Evolutionary conservation across 768 basidiomycete genomes (phyloP), one percentile per base, ranked within the genome.

Genomic region (Panellus pusillus): DNA sequence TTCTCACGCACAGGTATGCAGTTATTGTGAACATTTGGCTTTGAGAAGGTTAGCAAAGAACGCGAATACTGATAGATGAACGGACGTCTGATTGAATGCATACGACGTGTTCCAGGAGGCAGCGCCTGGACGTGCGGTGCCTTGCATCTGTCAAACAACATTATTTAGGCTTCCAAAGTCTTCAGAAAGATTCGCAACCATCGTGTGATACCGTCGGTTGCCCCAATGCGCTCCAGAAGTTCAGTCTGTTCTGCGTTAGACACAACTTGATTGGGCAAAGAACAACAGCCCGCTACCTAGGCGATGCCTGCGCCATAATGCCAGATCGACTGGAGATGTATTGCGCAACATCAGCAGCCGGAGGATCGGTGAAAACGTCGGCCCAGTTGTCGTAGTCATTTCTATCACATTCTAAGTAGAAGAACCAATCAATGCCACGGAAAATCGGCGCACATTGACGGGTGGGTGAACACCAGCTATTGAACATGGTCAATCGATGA

Each of bases 351-450:
- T 77, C 75, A 14, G 75, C 74, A 4, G 69, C 54, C 32, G 67
- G 72, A 1, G 75, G 75, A 55, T 63, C 57, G 41, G 63, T 62
- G 65, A 71, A 74, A 8, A 76, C 72, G 44, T 68, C 50, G 2
- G 72, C 72, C 75, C 74, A 77, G 64, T 77, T 77, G 18, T 74
- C 72, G 53, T 76, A 77, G 4, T 70, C 65, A 57, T 76, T 71
- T 14, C 54, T 56, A 15, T 1, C 32, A 4, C 17, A 9, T 18
- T 5, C 4, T 11, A 5, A 8, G 18, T 36, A 3, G 24, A n/a
- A 37, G 8, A n/a, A 4, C 15, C 3, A 19, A 24, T 42, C 32
- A 6, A 6, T 14, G 18, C 9, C 5, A 19, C 3, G 11, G 29
- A 29, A 27, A 20, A 24, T 31, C 32, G 9, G 17, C 55, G 40